phyloP scores from a whole-genome alignment of 2,329 filamentous ascomycete species.

The Claviceps digitariae region DNA sequence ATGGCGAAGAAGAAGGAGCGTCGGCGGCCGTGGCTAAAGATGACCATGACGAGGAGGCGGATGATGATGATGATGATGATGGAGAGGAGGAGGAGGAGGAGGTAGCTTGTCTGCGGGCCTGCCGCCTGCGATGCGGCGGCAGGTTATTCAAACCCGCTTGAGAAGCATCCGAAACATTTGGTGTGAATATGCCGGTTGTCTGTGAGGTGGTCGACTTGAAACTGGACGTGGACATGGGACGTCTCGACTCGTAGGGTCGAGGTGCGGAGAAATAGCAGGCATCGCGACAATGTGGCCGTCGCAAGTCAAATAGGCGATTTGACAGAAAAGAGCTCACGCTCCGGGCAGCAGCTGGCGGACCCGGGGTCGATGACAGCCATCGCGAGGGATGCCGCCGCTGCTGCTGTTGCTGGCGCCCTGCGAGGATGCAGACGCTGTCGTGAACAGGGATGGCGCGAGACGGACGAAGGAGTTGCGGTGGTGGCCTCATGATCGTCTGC shows the following conservation, averaged over 20 bases:
- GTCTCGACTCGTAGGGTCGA: constrained; percentile 12
- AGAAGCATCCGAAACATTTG: constrained; percentile 9
- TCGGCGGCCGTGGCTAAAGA: neutral
- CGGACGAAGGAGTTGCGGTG: constrained; percentile 18
- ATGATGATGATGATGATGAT: too few species aligned
- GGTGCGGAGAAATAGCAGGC: constrained; percentile 13
- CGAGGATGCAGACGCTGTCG: constrained; percentile 10
- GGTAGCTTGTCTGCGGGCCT: constrained; percentile 16
- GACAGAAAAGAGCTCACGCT: constrained; percentile 21
- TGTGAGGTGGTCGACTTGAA: constrained; percentile 7
- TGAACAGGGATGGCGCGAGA: constrained; percentile 14
- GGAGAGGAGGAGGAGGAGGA: neutral
- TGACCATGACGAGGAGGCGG: too few species aligned
- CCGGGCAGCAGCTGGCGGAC: constrained; percentile 12
- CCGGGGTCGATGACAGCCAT: constrained; percentile 19
- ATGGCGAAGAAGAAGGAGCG: neutral
- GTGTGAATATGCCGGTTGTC: constrained; percentile 7
- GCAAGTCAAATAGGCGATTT: constrained; percentile 19
- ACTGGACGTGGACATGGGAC: constrained; percentile 15
- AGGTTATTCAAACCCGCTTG: constrained; percentile 14
- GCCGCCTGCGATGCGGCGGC: constrained; percentile 21
- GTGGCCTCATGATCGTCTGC: constrained; percentile 20
- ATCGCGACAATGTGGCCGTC: constrained; percentile 23
- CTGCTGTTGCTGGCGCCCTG: constrained; percentile 4
- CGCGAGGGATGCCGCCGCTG: constrained; percentile 7